Evolutionary conservation across 2,329 filamentous ascomycete species (phyloP), one percentile per base, ranked within the genome.

Genomic region (Knufia fluminis): DNA sequence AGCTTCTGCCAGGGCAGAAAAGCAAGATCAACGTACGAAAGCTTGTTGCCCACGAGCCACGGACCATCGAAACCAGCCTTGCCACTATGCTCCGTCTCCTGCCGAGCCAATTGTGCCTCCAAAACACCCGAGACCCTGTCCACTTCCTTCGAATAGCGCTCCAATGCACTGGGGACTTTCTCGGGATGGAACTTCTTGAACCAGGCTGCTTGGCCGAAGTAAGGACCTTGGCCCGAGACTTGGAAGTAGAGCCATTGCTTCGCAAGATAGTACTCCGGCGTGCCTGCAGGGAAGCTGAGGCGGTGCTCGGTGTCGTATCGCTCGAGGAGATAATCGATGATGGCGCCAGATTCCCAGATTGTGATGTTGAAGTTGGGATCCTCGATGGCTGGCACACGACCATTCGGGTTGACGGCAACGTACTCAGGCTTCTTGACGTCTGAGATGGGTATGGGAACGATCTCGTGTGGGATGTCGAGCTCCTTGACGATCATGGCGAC

Each of bases 111-210:
- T 44, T 66, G 62, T 2, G 49, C 55, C 6, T 78, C 69, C 20
- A 78, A 52, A 1, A 77, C 73, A 1, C 62, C 60, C 2, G 67
- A 63, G 1, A 77, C 66, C 4, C 74, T 67, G 14, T 64, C 61
- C n/a, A 72, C 64, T 59, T 78, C 72, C 7, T 69, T 65, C 10
- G 55, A 54, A 60, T 77, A 78, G 6, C 74, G 63, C 12, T 71
- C 65, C 17, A 71, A 62, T 8, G 70, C 75, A 4, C 63, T 68
- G 1, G 64, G 65, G 4, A 77, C 3, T 52, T 71, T 66, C 58
- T 76, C 73, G 0, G 59, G 47, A 52, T 71, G 66, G 10, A 62
- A 62, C 1, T 55, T 48, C 12, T 22, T 38, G 59, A 73, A 73
- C 66, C 68, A 69, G 6, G 48, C 52, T 33, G 52, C 53, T 54